Percentiles rank a stretch among this genome's conserved stretches.
phyloP scores from a whole-genome alignment of 768 basidiomycete genomes.

The Hypholoma fasciculare region DNA sequence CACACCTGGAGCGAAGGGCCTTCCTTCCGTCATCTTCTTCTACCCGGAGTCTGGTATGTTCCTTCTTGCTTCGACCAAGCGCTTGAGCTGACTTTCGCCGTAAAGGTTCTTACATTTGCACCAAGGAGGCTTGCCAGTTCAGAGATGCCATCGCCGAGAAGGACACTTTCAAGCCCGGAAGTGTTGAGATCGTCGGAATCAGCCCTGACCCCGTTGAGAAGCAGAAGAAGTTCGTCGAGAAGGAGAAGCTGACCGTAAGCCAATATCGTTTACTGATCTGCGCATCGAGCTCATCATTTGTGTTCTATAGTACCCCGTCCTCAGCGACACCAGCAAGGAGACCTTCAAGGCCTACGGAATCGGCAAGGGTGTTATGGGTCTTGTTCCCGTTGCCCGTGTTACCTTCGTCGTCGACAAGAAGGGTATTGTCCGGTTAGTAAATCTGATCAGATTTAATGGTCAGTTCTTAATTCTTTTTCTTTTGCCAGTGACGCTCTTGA shows the following conservation, averaged over 20 bases:
- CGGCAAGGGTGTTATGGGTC: slow-evolving; percentile 67
- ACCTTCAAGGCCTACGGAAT: slow-evolving; percentile 65
- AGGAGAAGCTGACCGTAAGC: slow-evolving; percentile 63
- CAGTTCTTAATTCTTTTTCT: slow-evolving; percentile 3
- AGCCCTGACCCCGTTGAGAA: slow-evolving; percentile 71
- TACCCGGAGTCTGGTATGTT: slow-evolving; percentile 66
- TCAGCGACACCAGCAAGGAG: slow-evolving; percentile 68
- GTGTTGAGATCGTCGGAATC: slow-evolving; percentile 71
- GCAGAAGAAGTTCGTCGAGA: slow-evolving; percentile 75
- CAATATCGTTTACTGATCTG: neutral
- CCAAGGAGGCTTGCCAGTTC: slow-evolving; percentile 80
- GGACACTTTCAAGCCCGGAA: slow-evolving; percentile 61
- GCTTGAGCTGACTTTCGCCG: neutral
- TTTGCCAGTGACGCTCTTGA: slow-evolving; percentile 55
- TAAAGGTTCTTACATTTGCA: slow-evolving; percentile 74
- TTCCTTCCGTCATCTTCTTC: slow-evolving; percentile 77
- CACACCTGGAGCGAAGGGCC: slow-evolving; percentile 52
- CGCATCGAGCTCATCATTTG: neutral
- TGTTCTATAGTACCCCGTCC: slow-evolving; percentile 63
- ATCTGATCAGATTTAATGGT: neutral
- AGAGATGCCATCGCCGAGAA: slow-evolving; percentile 75
- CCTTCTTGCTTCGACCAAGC: neutral
- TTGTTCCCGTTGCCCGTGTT: slow-evolving; percentile 57
- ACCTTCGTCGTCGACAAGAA: slow-evolving; percentile 78
- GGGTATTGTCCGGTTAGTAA: slow-evolving; percentile 61